These are phyloP conservation scores for Lentinula guzmanii DNA, from an alignment of 768 basidiomycete species.

Conservation along the genomic window DNA sequence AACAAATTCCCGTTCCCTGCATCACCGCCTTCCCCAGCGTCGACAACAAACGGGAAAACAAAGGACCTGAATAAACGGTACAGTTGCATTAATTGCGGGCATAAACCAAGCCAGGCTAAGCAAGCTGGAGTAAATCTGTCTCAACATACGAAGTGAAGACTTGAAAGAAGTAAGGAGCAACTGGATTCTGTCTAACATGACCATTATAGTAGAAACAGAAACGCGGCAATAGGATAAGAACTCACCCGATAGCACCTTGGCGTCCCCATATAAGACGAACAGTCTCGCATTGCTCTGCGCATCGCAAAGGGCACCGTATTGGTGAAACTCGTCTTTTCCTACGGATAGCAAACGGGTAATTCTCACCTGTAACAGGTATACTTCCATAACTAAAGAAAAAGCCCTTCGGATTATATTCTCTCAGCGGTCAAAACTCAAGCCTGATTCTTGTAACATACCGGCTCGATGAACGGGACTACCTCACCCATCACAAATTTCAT, in stretches of 20 bases:
- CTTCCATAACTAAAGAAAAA: conserved; percentile 30
- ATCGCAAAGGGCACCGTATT: conserved; percentile 16
- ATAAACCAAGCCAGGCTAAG: too few relatives aligned
- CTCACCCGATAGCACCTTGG: conserved; percentile 22
- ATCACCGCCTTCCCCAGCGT: conserved; percentile 28
- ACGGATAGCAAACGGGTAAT: conserved; percentile 21
- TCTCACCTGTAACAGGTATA: conserved; percentile 17
- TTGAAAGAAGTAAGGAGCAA: conserved; percentile 44
- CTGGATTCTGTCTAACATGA: conserved; percentile 32
- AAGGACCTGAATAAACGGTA: conserved; percentile 24
- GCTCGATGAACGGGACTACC: conserved; percentile 16
- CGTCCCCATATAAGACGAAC: conserved; percentile 31
- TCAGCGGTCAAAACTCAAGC: not conserved
- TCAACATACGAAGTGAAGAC: conserved; percentile 38
- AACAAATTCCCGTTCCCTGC: conserved; percentile 15
- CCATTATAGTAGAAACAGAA: not conserved
- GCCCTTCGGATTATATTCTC: conserved; percentile 15
- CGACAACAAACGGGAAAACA: conserved; percentile 35
- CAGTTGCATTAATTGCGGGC: too few relatives aligned
- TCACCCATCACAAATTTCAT: not conserved
- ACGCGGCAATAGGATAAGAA: not conserved
- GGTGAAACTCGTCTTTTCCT: too few relatives aligned
- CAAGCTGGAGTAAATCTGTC: conserved; percentile 7
- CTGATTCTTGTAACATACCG: conserved; percentile 8
- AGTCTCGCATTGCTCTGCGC: conserved; percentile 30